Base-by-base conservation (phyloP, 768 basidiomycete species). In the Trametopsis cervina region DNA sequence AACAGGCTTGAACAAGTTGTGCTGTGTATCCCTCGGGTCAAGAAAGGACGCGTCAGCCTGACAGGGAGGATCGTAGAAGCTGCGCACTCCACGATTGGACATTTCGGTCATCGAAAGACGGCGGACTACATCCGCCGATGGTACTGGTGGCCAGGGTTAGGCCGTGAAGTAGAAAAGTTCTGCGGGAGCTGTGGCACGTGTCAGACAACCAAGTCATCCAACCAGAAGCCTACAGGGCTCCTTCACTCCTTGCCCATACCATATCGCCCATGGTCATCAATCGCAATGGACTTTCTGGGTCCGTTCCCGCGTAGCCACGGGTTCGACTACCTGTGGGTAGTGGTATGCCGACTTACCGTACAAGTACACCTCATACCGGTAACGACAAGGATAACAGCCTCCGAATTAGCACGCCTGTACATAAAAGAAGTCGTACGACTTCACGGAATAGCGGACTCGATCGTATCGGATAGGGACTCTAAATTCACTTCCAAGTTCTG, bases 271-370 rank as follows among this genome's bases (percentile, higher is more conserved):
- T 71, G 67, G 67, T 58, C 64, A 2, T 61, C 63, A 0, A 68
- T 74, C 0, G 65, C 62, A 0, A 68, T 74, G 42, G 71, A 73
- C 54, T 73, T 73, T 27, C 48, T 72, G 0, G 70, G 63, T 0
- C 66, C 63, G 1, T 55, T 73, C 10, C 64, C 67, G 12, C 27
- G 51, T 15, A 57, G 40, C 0, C 17, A 60, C 3, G 36, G 6
- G 4, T 64, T 24, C 18, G 63, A 68, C 36, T 62, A 58, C 24
- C 48, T 67, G 0, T 61, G 49, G n/a, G 56, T 63, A 0, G 41
- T 69, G 0, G 55, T 64, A 4, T 40, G 1, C 42, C 63, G 2
- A 35, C 53, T 47, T 52, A 63, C 46, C 42, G 60, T 35, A 0
- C 50, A 53, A 45, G 49, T 54, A 7, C 62, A 62, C 44, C 38